Base-by-base conservation (phyloP, 116 monocot genomes). In the Trichopus zeylanicus region DNA sequence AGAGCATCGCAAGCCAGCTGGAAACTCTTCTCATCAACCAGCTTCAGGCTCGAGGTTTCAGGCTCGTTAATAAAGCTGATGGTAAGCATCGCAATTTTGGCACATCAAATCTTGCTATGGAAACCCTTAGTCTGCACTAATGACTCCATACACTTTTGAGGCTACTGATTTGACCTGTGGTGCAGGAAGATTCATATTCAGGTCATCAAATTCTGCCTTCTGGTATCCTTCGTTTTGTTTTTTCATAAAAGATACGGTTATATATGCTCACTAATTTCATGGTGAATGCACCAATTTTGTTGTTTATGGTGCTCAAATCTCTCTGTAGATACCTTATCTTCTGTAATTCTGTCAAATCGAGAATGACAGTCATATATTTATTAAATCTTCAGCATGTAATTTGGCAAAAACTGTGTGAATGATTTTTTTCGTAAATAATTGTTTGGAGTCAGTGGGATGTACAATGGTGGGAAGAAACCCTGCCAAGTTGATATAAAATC, bases 1-100 rank as follows among this genome's bases (percentile, higher is more conserved):
- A 91, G 80, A 98, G 97, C 59, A 56, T 88, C 18, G 91, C 97
- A 38, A 73, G 77, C 70, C 75, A 87, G 63, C 61, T 98, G 18
- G 97, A 98, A 65, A 98, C 97, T 42, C 78, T 98, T 51, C 97
- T 98, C 58, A 98, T 98, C 67, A 91, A 91, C 71, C 91, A 91
- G 64, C 85, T 98, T 27, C 87, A 87, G 1, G 30, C 64, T 54
- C 79, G 67, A 6, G 80, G 87, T 7, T 91, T 84, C 52, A 77
- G 48, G 56, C 70, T 98, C 31, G 28, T 72, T 12, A 98, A 91
- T 53, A 71, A 73, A 55, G 85, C 85, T 12, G 97, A 98, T 67
- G 97, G 97, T 31, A 85, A 72, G 56, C 97, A 98, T 70, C 85
- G 85, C 3, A 79, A 98, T 59, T 98, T 98, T 62, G 97, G 97